A percentile compares a stretch with the other conserved stretches of the same genome.
phyloP scores from a whole-genome alignment of 495 filamentous ascomycete genomes.

The Penicillium robsamsonii region DNA sequence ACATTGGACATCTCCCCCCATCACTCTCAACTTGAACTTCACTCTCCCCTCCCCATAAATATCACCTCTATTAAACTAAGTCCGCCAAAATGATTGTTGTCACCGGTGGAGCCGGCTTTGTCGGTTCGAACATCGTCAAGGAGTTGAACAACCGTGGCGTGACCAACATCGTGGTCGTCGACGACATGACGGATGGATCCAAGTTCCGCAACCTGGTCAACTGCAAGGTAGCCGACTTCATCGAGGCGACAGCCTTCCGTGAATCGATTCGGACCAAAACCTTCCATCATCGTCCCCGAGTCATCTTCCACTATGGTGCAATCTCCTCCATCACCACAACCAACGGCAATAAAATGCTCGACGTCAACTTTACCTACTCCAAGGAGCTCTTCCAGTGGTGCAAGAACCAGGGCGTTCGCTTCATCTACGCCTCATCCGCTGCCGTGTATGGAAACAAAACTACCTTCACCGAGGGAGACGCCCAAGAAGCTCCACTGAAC shows the following conservation, averaged over 20 bases:
- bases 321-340: not conserved
- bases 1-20: not conserved
- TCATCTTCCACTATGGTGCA: slow-evolving; percentile 3
- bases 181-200: slow-evolving; percentile 3
- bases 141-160: slow-evolving; percentile 4
- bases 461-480: not conserved
- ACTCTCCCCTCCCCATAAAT: not conserved
- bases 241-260: not conserved
- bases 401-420: not conserved
- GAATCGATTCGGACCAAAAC: not conserved
- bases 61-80: not conserved
- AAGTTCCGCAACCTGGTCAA: slow-evolving; percentile 8
- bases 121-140: slow-evolving; percentile 7
- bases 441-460: slow-evolving; percentile 1
- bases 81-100: slow-evolving; percentile 1
- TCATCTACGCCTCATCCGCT: slow-evolving; percentile 9
- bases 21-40: not conserved
- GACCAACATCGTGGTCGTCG: slow-evolving; percentile 3
- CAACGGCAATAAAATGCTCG: not conserved
- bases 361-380: slow-evolving; percentile 4
- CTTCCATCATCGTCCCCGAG: not conserved
- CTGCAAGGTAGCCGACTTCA: slow-evolving; percentile 1
- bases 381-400: slow-evolving; percentile 11
- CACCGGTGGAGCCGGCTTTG: slow-evolving; percentile 2
- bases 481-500: slow-evolving; percentile 2